These are phyloP conservation scores for Erythrophleum ivorense DNA, from an alignment of 331 rosid species.

Conservation along the genomic window DNA sequence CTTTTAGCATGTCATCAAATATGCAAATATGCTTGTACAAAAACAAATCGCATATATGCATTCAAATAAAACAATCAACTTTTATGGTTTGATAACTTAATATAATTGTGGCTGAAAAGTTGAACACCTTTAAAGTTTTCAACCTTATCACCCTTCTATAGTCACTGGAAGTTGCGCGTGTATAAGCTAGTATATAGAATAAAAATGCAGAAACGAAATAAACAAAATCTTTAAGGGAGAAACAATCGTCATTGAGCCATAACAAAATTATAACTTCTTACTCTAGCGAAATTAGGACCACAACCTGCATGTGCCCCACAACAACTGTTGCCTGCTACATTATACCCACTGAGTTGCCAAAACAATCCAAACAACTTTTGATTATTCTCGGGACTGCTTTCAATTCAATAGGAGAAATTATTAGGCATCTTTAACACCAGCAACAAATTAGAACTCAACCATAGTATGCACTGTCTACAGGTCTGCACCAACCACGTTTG, in stretches of 20 bases:
- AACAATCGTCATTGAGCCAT: constrained; percentile 30
- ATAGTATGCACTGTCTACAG: constrained; percentile 1
- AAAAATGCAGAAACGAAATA: background rate
- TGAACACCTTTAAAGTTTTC: background rate
- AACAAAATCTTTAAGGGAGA: constrained; percentile 17
- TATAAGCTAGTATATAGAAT: background rate
- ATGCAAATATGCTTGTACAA: constrained; percentile 4
- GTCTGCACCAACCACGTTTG: constrained; percentile 12
- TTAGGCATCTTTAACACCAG: constrained; percentile 38
- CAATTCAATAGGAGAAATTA: constrained; percentile 46
- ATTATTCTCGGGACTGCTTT: constrained; percentile 43
- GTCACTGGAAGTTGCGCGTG: background rate
- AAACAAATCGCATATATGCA: background rate
- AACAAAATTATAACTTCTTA: constrained; percentile 18
- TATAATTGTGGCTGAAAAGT: constrained; percentile 24
- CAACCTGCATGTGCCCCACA: constrained; percentile 54
- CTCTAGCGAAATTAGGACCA: constrained; percentile 42
- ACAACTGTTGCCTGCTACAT: constrained; percentile 51
- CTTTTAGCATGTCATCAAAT: constrained; percentile 16
- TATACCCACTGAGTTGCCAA: constrained; percentile 39
- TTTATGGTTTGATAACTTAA: constrained; percentile 1
- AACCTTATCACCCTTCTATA: background rate
- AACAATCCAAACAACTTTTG: constrained; percentile 44
- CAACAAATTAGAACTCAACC: constrained; percentile 2
- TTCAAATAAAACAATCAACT: constrained; percentile 4